Evolutionary conservation across 208 protist genomes (phyloP).

Genomic region (Wallacemonas sp.): DNA sequence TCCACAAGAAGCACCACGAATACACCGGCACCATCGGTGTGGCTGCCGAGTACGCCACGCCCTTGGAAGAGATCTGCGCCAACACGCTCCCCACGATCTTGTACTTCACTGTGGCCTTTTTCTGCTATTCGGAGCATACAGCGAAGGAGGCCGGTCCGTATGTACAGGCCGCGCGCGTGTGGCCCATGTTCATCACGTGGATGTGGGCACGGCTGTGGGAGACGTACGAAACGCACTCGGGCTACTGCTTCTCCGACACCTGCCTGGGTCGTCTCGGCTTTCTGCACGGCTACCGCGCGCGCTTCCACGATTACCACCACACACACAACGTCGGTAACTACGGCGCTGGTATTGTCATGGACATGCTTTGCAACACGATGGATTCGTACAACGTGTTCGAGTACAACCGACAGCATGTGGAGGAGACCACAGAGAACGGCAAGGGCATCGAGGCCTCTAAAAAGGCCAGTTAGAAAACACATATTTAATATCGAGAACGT

Average conservation of each 20-base stretch:
- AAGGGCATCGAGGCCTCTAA: neutral
- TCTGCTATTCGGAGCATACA: constrained; percentile 15
- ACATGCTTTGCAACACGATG: constrained; percentile 52
- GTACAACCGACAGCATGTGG: neutral
- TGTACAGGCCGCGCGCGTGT: constrained; percentile 22
- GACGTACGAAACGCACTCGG: constrained; percentile 61
- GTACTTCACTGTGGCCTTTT: constrained; percentile 42
- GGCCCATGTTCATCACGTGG: constrained; percentile 47
- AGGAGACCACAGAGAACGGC: neutral
- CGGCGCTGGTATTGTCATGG: constrained; percentile 40
- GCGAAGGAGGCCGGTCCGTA: neutral
- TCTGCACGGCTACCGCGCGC: constrained; percentile 39
- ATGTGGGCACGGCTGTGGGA: constrained; percentile 48
- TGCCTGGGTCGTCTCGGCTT: constrained; percentile 41
- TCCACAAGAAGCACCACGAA: constrained; percentile 73
- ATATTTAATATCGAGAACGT: too few relatives aligned
- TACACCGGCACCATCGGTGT: constrained; percentile 65
- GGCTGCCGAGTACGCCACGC: constrained; percentile 54
- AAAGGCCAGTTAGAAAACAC: neutral
- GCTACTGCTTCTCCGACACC: constrained; percentile 61
- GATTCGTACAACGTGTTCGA: constrained; percentile 25
- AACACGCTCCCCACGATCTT: constrained; percentile 38
- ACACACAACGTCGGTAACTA: constrained; percentile 67
- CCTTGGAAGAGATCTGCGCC: constrained; percentile 40
- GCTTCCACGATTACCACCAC: constrained; percentile 76